Evolutionary conservation across 192 early-diverging fungal species (phyloP).

Genomic region (Rhizophagus prolifer): DNA sequence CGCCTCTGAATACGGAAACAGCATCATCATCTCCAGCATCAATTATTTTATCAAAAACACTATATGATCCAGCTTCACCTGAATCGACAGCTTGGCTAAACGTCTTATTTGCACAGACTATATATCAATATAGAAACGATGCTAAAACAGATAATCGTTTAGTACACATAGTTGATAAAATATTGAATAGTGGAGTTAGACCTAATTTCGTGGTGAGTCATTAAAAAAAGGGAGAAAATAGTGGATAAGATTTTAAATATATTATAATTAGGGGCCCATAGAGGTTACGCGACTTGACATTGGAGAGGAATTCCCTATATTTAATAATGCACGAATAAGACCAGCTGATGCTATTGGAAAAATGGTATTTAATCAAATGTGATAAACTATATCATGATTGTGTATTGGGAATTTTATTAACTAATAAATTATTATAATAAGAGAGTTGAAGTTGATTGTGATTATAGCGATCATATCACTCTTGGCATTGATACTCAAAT

Average conservation of each 20-base stretch:
- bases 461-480: constrained; percentile 90
- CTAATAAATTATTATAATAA: constrained; percentile 18
- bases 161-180: constrained; percentile 62
- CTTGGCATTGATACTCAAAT: constrained; percentile 90
- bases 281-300: constrained; percentile 55
- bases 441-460: constrained; percentile 80
- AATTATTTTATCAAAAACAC: constrained; percentile 55
- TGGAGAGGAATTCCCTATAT: constrained; percentile 58
- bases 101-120: constrained; percentile 74
- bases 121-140: constrained; percentile 74
- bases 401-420: not conserved
- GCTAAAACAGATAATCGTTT: constrained; percentile 64
- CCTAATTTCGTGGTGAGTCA: constrained; percentile 71
- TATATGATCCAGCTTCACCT: constrained; percentile 53
- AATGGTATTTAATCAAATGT: constrained; percentile 40
- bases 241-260: not conserved
- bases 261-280: constrained; percentile 51
- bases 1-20: constrained; percentile 47
- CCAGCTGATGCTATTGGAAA: constrained; percentile 50
- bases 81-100: constrained; percentile 87
- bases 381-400: not conserved
- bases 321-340: constrained; percentile 56
- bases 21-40: constrained; percentile 54
- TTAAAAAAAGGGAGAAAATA: not conserved
- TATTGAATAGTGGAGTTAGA: constrained; percentile 64